These are phyloP conservation scores for Cutaneotrichosporon cyanovorans DNA, from an alignment of 1,284 basidiomycete species.

Conservation along the genomic window DNA sequence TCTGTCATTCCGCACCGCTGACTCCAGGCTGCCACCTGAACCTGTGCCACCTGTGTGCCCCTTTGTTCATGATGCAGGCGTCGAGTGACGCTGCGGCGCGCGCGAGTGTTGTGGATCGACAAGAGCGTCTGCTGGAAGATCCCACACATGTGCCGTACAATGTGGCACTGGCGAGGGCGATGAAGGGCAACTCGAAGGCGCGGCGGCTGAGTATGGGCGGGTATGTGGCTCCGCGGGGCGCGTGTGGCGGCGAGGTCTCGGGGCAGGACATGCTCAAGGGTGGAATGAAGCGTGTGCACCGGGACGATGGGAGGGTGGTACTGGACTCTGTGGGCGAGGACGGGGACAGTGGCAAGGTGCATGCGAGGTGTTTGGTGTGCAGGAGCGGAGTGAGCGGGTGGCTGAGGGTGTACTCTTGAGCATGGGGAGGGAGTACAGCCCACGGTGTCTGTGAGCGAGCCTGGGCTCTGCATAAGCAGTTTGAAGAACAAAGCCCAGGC, in stretches of 20 bases:
- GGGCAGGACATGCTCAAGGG: constrained; percentile 10
- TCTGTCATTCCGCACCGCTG: background rate
- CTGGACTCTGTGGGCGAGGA: background rate
- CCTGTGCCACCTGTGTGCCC: constrained; percentile 35
- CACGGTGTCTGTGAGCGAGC: too few relatives aligned
- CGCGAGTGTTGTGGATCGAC: background rate
- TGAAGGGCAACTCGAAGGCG: constrained; percentile 21
- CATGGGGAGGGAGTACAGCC: too few relatives aligned
- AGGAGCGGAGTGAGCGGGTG: constrained; percentile 13
- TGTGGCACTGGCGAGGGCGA: constrained; percentile 21
- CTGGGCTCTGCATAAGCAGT: too few relatives aligned
- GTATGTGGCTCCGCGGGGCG: constrained; percentile 18
- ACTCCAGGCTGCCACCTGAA: constrained; percentile 34
- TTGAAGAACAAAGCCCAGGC: too few relatives aligned
- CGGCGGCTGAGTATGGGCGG: constrained; percentile 25
- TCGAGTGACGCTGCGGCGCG: background rate
- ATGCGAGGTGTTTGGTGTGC: constrained; percentile 12
- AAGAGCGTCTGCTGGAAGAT: background rate
- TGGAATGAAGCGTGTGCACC: background rate
- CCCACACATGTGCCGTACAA: constrained; percentile 19
- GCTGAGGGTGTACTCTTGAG: constrained; percentile 14
- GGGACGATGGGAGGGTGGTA: constrained; percentile 1
- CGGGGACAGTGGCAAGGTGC: background rate
- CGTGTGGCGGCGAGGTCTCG: constrained; percentile 22
- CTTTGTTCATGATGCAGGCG: constrained; percentile 22